phyloP scores from a whole-genome alignment of 129 eudicot species.

The Rutidosis leptorrhynchoides region DNA sequence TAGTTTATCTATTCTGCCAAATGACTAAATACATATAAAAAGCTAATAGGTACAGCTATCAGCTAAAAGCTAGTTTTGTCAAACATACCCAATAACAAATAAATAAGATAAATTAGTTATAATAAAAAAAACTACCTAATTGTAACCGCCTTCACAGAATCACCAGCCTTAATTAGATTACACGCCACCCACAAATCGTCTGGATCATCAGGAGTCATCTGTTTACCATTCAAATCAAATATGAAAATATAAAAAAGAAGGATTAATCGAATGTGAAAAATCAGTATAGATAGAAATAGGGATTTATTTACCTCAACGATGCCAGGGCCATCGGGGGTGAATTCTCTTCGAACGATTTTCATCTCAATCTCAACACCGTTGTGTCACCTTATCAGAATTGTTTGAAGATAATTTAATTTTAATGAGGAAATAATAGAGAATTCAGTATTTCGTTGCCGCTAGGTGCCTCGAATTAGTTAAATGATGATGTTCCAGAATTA shows the following conservation, averaged over 20 bases:
- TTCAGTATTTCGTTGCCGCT: no score
- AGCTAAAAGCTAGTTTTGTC: no score
- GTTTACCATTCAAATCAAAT: slow-evolving; percentile 10
- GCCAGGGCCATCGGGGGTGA: slow-evolving; percentile 55
- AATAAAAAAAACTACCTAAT: slow-evolving; percentile 82
- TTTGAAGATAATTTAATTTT: no score
- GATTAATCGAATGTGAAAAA: background rate
- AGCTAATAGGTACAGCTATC: no score
- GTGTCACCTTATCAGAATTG: no score
- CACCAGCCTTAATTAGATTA: slow-evolving; percentile 74
- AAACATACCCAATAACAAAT: no score
- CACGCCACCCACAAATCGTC: slow-evolving; percentile 93
- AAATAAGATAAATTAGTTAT: background rate
- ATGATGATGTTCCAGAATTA: no score
- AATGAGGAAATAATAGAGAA: no score
- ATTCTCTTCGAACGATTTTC: slow-evolving; percentile 72
- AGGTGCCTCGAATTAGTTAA: no score
- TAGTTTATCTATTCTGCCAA: no score
- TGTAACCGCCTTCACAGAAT: slow-evolving; percentile 65
- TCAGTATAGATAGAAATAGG: background rate
- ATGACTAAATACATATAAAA: no score
- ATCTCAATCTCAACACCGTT: no score
- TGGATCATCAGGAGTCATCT: slow-evolving; percentile 91
- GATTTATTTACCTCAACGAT: slow-evolving; percentile 60
- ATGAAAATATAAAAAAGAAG: slow-evolving; percentile 5